Evolutionary conservation across 1,284 basidiomycete species (phyloP).

Genomic region (Rhodotorula sp.): DNA sequence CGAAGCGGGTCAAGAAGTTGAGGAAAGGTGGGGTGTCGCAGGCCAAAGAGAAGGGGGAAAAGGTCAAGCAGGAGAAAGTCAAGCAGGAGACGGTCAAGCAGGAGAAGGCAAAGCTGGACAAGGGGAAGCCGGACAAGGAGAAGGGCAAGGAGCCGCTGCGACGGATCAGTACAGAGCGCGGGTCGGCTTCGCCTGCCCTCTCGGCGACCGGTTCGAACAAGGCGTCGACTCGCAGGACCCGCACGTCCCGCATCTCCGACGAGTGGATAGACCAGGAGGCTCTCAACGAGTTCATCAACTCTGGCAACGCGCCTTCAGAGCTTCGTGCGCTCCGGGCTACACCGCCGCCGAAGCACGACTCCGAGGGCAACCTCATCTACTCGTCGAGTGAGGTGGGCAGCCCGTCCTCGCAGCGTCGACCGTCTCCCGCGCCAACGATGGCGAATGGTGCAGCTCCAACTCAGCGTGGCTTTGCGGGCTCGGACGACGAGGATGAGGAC

Average conservation of each 20-base stretch:
- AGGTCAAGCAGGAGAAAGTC: background rate
- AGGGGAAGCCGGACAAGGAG: background rate
- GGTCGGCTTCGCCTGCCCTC: too few species aligned
- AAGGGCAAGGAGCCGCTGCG: background rate
- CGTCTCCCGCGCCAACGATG: background rate
- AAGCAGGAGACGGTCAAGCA: background rate
- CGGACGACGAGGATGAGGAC: constrained; percentile 3
- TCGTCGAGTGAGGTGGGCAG: background rate
- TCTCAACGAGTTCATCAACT: background rate
- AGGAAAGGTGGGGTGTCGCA: background rate
- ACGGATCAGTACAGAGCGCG: background rate
- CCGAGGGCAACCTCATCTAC: constrained; percentile 1
- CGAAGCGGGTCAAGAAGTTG: background rate
- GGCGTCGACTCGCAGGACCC: background rate
- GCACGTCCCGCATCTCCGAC: background rate
- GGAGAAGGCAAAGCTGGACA: background rate
- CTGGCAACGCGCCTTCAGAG: background rate
- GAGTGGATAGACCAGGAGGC: background rate
- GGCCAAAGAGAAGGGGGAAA: background rate
- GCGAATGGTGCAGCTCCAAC: background rate
- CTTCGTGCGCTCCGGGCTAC: background rate
- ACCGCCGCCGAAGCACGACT: constrained; percentile 12
- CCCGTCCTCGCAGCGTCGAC: too few species aligned
- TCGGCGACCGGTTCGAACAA: background rate
- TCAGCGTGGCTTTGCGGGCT: background rate